These are phyloP conservation scores for Cetraspora pellucida DNA, from an alignment of 192 early-diverging fungal species.

Conservation along the genomic window DNA sequence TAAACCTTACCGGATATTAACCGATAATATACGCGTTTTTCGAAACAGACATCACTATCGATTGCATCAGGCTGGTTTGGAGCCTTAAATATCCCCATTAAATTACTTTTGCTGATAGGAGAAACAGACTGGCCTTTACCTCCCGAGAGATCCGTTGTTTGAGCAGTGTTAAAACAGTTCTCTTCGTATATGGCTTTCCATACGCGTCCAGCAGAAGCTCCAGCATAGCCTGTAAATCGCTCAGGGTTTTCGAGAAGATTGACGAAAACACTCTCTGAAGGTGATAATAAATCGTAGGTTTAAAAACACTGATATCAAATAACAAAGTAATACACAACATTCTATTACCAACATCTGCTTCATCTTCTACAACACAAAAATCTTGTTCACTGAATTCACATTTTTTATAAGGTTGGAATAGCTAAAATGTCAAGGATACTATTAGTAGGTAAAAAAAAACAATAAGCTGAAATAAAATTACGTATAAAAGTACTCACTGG, in stretches of 20 bases:
- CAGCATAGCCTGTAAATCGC: constrained; percentile 95
- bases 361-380: constrained; percentile 89
- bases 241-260: constrained; percentile 93
- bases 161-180: constrained; percentile 88
- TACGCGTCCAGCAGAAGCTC: constrained; percentile 81
- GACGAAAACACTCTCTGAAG: constrained; percentile 77
- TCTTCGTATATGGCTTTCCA: constrained; percentile 98
- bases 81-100: neutral
- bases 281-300: constrained; percentile 22
- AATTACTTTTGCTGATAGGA: too few species aligned
- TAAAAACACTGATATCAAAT: neutral
- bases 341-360: constrained; percentile 51
- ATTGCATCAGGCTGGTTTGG: constrained; percentile 11
- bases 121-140: constrained; percentile 30
- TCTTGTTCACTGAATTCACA: constrained; percentile 75
- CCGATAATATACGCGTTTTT: constrained; percentile 82
- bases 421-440: constrained; percentile 37
- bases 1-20: constrained; percentile 59
- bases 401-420: constrained; percentile 54
- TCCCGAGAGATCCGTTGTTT: constrained; percentile 54
- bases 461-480: constrained; percentile 36
- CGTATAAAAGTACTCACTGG: constrained; percentile 37
- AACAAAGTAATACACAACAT: neutral
- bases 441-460: neutral
- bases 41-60: constrained; percentile 68